phyloP scores from a whole-genome alignment of 495 filamentous ascomycete genomes.

The Tetracladium setigerum region DNA sequence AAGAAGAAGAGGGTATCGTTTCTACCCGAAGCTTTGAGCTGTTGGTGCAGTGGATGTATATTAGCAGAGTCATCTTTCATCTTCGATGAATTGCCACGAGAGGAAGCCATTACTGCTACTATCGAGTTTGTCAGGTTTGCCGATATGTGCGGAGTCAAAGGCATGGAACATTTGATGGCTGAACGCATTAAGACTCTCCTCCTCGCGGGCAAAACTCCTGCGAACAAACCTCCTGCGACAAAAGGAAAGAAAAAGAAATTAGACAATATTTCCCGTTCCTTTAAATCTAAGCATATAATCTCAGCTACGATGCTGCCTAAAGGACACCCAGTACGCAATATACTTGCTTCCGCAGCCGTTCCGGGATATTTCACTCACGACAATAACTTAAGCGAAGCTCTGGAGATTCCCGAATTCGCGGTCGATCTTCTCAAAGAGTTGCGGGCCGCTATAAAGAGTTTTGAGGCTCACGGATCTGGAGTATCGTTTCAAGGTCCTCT shows the following conservation, averaged over 20 bases:
- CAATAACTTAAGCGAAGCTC: conserved; percentile 6
- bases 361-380: conserved; percentile 11
- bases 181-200: conserved; percentile 15
- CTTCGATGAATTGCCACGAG: neutral
- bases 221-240: neutral
- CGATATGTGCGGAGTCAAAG: conserved; percentile 4
- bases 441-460: neutral
- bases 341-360: conserved; percentile 19
- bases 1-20: conserved; percentile 14
- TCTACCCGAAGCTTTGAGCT: conserved; percentile 9
- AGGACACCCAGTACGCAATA: conserved; percentile 16
- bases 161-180: conserved; percentile 14
- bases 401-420: conserved; percentile 16
- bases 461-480: neutral
- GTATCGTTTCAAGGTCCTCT: too few species aligned
- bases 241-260: neutral
- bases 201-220: conserved; percentile 9
- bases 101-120: neutral
- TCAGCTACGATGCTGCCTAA: conserved; percentile 13
- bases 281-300: conserved; percentile 13
- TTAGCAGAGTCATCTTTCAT: neutral
- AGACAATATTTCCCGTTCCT: conserved; percentile 15
- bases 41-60: conserved; percentile 1
- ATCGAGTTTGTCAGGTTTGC: conserved; percentile 7
- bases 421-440: conserved; percentile 20